Percentiles rank a stretch among this genome's conserved stretches.
Evolutionary conservation across 2,329 filamentous ascomycete genomes (phyloP).

Genomic region (Trichoderma polysporum): DNA sequence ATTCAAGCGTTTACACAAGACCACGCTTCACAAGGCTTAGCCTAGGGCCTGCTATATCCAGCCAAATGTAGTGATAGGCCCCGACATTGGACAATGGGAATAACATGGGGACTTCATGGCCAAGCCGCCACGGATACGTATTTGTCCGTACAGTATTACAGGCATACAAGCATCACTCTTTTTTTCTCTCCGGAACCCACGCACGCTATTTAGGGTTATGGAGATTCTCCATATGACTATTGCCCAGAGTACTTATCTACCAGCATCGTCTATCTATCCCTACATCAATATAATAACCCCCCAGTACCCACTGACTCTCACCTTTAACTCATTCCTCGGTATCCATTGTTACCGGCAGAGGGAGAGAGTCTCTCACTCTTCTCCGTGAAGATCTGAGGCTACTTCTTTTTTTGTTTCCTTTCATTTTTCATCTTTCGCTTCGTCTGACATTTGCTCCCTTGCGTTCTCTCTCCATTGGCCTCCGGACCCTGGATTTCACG

Average conservation of each 20-base stretch:
- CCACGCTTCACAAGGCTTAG: conserved; percentile 21
- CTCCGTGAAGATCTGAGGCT: not conserved
- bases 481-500: not conserved
- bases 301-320: not conserved
- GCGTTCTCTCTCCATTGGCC: not conserved
- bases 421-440: not conserved
- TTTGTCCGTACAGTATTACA: not conserved
- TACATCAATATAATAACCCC: not conserved
- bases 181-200: not conserved
- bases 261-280: not conserved
- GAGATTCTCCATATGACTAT: not conserved
- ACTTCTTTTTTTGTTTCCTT: not conserved
- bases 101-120: not conserved
- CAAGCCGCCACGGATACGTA: not conserved
- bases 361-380: not conserved
- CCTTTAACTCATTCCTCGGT: not conserved
- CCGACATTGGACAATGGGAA: not conserved
- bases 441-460: not conserved
- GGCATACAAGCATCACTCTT: not conserved
- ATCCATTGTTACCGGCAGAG: not conserved
- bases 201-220: not conserved
- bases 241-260: not conserved
- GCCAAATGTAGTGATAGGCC: not conserved
- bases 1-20: conserved; percentile 3
- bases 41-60: not conserved